Percentiles rank a stretch among this genome's conserved stretches.
Conservation (phyloP, 1,284 basidiomycete genomes). For the Heliocybe sulcata region DNA sequence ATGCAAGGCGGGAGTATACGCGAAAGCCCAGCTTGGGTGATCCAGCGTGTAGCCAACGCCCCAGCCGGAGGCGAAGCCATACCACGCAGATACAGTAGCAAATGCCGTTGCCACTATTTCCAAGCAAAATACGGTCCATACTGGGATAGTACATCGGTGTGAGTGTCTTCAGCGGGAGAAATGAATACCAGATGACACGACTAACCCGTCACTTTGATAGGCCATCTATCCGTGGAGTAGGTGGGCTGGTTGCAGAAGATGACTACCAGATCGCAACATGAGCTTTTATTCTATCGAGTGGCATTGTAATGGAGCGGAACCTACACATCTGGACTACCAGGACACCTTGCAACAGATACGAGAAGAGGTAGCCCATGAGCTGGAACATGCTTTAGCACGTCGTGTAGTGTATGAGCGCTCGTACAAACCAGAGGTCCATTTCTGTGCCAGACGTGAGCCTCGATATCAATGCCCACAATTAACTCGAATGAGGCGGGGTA, state of each 20-base stretch:
- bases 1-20: background rate
- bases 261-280: background rate
- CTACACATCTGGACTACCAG: background rate
- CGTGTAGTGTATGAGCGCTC: background rate
- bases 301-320: background rate
- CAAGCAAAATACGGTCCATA: background rate
- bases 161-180: background rate
- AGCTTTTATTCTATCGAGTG: background rate
- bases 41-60: background rate
- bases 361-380: background rate
- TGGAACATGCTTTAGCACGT: background rate
- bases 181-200: background rate
- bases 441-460: background rate
- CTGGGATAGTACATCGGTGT: background rate
- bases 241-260: background rate
- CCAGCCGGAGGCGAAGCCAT: background rate
- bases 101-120: background rate
- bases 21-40: background rate
- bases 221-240: background rate
- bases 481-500: background rate
- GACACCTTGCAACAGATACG: background rate
- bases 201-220: background rate
- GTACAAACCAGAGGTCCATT: background rate
- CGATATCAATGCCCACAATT: background rate
- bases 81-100: background rate